Evolutionary conservation across 2,329 filamentous ascomycete species (phyloP).

Genomic region (Paecilomyces fulvus): DNA sequence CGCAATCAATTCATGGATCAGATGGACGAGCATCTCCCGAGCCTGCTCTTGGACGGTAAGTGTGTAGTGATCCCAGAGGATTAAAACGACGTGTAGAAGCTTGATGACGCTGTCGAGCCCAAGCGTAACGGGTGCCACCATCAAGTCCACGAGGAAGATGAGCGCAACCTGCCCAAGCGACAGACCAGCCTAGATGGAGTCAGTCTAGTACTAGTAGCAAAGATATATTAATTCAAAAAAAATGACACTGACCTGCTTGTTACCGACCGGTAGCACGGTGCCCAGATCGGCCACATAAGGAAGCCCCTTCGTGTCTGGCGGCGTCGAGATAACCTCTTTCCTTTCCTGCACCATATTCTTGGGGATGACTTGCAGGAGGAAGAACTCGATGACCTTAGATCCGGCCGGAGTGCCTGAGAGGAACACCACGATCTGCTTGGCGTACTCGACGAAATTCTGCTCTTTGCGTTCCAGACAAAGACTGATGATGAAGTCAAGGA

Average conservation of each 20-base stretch:
- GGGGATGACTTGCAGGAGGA: conserved; percentile 82
- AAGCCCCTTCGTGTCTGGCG: conserved; percentile 63
- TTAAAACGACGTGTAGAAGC: conserved; percentile 80
- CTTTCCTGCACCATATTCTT: conserved; percentile 96
- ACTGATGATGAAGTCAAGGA: conserved; percentile 92
- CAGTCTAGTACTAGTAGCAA: conserved; percentile 4
- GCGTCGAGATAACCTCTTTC: conserved; percentile 56
- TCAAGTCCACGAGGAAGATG: conserved; percentile 88
- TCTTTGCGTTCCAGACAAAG: conserved; percentile 88
- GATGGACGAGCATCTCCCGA: conserved; percentile 92
- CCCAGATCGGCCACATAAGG: conserved; percentile 85
- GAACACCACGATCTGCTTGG: conserved; percentile 97
- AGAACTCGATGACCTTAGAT: conserved; percentile 86
- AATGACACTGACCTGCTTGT: conserved; percentile 58
- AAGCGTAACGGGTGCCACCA: conserved; percentile 83
- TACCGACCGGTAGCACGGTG: conserved; percentile 71
- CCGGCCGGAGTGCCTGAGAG: conserved; percentile 78
- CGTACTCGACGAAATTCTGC: conserved; percentile 96
- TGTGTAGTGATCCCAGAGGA: conserved; percentile 97
- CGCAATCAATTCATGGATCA: conserved; percentile 92
- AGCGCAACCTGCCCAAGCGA: conserved; percentile 88
- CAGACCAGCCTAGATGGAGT: conserved; percentile 55
- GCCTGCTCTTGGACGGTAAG: conserved; percentile 93
- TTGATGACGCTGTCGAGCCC: conserved; percentile 72
- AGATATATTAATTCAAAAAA: not conserved